A percentile compares a stretch with the other conserved stretches of the same genome.
Conservation (phyloP, 306 rosid species). For the Medicago arabica region DNA sequence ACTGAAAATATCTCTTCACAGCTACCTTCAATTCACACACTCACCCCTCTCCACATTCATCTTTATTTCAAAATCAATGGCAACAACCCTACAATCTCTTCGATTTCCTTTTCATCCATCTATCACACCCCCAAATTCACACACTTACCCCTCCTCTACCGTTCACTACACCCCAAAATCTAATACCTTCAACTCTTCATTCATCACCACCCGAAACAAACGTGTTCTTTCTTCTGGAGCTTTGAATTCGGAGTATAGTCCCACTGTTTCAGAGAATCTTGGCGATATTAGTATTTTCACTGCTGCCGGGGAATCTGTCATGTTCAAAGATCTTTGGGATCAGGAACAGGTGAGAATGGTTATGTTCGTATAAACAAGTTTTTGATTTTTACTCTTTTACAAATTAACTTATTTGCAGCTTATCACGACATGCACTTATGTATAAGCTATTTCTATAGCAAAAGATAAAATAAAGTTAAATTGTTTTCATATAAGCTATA, state of each 20-base stretch:
- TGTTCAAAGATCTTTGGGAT: slow-evolving; percentile 77
- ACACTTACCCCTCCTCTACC: slow-evolving; percentile 4
- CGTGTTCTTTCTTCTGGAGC: slow-evolving; percentile 48
- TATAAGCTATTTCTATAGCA: too few species aligned
- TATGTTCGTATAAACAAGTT: slow-evolving; percentile 5
- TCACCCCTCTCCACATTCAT: too few species aligned
- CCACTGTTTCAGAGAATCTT: slow-evolving; percentile 53
- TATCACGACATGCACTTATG: too few species aligned
- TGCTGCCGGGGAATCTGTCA: slow-evolving; percentile 68
- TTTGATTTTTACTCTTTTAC: slow-evolving; percentile 1
- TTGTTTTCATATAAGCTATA: too few species aligned
- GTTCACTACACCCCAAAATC: slow-evolving; percentile 28
- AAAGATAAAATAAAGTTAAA: too few species aligned
- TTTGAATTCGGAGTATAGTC: slow-evolving; percentile 44
- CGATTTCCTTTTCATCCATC: slow-evolving; percentile 41
- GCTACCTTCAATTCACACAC: too few species aligned
- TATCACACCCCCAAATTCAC: slow-evolving; percentile 27
- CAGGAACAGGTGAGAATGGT: slow-evolving; percentile 59
- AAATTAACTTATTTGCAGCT: too few species aligned
- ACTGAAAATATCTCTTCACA: not conserved
- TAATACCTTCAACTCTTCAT: not conserved
- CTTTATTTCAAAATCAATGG: too few species aligned
- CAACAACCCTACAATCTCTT: slow-evolving; percentile 46
- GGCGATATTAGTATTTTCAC: slow-evolving; percentile 60
- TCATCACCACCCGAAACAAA: slow-evolving; percentile 32